Conservation (phyloP, 2,329 filamentous ascomycete species). For the Penicillium frequentans region DNA sequence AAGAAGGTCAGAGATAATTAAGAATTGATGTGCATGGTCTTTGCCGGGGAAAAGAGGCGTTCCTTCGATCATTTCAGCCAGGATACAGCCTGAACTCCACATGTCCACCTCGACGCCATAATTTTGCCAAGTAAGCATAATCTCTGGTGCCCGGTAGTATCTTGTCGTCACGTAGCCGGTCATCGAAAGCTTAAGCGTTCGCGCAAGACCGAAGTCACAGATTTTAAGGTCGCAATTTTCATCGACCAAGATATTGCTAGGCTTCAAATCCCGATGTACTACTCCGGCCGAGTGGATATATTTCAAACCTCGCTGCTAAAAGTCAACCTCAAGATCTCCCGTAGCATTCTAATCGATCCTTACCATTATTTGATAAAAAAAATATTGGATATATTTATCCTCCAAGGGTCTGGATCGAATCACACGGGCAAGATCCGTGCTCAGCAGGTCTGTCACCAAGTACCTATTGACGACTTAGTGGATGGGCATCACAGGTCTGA, state of each 20-base stretch:
- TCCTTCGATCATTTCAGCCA: constrained; percentile 97
- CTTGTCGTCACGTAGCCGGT: constrained; percentile 97
- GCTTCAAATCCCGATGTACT: constrained; percentile 95
- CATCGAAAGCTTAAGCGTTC: constrained; percentile 96
- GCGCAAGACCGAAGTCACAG: constrained; percentile 95
- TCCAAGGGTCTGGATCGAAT: neutral
- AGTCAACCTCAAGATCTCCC: neutral
- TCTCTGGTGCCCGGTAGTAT: constrained; percentile 98
- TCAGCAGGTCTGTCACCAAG: neutral
- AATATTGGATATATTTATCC: neutral
- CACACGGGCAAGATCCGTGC: neutral
- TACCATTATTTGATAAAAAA: constrained; percentile 7
- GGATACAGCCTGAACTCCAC: constrained; percentile 98
- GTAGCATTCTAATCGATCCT: neutral
- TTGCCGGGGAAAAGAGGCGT: constrained; percentile 98
- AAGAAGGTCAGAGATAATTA: constrained; percentile 95
- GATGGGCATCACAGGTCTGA: no score
- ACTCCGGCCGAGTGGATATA: constrained; percentile 98
- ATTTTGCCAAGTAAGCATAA: constrained; percentile 99
- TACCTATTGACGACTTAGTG: neutral
- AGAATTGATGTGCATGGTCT: constrained; percentile 99
- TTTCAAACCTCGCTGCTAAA: constrained; percentile 80
- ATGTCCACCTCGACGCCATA: constrained; percentile 99
- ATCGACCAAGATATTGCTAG: constrained; percentile 98
- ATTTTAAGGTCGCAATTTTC: constrained; percentile 99